Conservation (phyloP, 306 rosid species). For the Albizia julibrissin region DNA sequence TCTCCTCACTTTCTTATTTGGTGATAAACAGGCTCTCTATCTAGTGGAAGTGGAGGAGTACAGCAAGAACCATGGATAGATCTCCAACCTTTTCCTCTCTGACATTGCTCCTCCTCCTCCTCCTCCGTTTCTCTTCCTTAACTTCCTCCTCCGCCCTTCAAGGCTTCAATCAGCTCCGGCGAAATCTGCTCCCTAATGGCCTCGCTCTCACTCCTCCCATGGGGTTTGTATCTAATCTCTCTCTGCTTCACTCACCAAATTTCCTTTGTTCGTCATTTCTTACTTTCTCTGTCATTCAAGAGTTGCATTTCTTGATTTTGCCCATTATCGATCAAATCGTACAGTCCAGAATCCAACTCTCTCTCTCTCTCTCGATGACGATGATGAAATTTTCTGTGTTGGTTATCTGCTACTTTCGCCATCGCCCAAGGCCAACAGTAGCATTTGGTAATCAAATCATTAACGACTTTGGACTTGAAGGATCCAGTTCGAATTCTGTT, state of each 20-base stretch:
- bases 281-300: neutral
- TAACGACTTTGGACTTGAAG: neutral
- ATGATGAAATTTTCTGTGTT: neutral
- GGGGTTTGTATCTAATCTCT: constrained; percentile 57
- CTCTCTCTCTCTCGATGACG: neutral
- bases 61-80: constrained; percentile 11
- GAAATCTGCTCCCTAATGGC: constrained; percentile 82
- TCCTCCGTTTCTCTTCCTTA: constrained; percentile 21
- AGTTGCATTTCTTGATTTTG: neutral
- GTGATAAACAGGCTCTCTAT: neutral
- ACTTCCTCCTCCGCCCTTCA: constrained; percentile 31
- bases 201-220: constrained; percentile 87
- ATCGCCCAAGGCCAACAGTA: neutral
- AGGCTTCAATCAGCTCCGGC: constrained; percentile 32
- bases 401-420: neutral
- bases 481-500: neutral
- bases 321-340: neutral
- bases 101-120: constrained; percentile 5
- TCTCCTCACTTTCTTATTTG: neutral
- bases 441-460: neutral
- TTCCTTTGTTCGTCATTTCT: neutral
- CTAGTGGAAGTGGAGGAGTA: neutral
- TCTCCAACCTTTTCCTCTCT: neutral
- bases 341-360: neutral
- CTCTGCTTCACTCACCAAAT: neutral